Evolutionary conservation across 2,329 filamentous ascomycete genomes (phyloP).

Genomic region (Truncatella angustata): DNA sequence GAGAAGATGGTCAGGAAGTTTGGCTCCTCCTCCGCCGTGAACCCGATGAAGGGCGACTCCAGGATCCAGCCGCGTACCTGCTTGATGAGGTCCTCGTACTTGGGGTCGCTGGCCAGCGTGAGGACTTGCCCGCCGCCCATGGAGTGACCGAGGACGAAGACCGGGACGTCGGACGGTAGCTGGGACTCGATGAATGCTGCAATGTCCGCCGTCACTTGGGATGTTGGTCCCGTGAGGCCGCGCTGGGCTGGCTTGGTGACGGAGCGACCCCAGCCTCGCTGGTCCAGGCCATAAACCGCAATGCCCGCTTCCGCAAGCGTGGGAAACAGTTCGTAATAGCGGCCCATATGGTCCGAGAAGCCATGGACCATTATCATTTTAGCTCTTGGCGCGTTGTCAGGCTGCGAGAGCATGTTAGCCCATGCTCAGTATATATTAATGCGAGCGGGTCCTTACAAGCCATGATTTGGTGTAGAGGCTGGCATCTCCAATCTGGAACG

Average conservation of each 20-base stretch:
- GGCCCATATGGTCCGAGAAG: slow-evolving; percentile 81
- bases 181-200: slow-evolving; percentile 69
- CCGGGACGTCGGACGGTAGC: slow-evolving; percentile 49
- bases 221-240: slow-evolving; percentile 73
- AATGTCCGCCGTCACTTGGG: slow-evolving; percentile 73
- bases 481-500: slow-evolving; percentile 42
- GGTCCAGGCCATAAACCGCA: slow-evolving; percentile 75
- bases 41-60: slow-evolving; percentile 76
- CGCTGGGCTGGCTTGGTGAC: slow-evolving; percentile 59
- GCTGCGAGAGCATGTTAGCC: slow-evolving; percentile 36
- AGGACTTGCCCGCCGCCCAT: slow-evolving; percentile 85
- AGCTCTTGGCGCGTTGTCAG: slow-evolving; percentile 57
- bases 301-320: slow-evolving; percentile 69
- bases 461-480: slow-evolving; percentile 58
- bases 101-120: slow-evolving; percentile 51
- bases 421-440: neutral
- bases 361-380: slow-evolving; percentile 83
- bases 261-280: slow-evolving; percentile 83
- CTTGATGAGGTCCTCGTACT: slow-evolving; percentile 52
- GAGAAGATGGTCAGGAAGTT: slow-evolving; percentile 58
- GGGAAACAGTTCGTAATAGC: slow-evolving; percentile 74
- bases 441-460: slow-evolving; percentile 40
- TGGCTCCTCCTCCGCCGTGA: slow-evolving; percentile 65
- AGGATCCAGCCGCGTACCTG: slow-evolving; percentile 71
- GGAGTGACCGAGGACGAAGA: slow-evolving; percentile 87